Percentiles rank a stretch among this genome's conserved stretches.
phyloP scores from a whole-genome alignment of 768 basidiomycete species.

The Termitomyces sp. region DNA sequence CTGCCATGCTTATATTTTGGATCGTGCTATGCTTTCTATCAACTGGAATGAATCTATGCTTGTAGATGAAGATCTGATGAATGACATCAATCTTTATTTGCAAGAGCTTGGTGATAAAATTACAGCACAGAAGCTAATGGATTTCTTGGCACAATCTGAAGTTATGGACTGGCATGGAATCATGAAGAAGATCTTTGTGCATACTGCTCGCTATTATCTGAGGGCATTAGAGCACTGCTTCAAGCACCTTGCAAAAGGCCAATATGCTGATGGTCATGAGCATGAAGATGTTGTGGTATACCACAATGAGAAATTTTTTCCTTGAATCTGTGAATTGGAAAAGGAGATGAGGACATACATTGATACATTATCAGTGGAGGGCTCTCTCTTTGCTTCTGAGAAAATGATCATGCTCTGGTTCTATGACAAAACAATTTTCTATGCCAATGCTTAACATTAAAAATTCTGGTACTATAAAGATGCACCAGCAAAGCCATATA shows the following conservation, averaged over 20 bases:
- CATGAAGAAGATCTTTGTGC: not conserved
- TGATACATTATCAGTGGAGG: constrained; percentile 3
- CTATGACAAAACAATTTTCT: constrained; percentile 24
- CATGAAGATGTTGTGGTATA: constrained; percentile 31
- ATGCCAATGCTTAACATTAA: constrained; percentile 20
- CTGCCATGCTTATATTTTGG: constrained; percentile 13
- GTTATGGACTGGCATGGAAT: not conserved
- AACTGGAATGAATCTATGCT: constrained; percentile 26
- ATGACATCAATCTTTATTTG: constrained; percentile 23
- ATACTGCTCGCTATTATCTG: not conserved
- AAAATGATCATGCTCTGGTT: not conserved
- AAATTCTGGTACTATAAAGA: constrained; percentile 19
- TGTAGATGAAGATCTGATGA: constrained; percentile 26
- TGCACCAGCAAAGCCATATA: constrained; percentile 18
- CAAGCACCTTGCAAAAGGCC: too few species aligned
- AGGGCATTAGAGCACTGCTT: not conserved
- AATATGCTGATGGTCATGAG: too few species aligned
- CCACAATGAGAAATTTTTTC: constrained; percentile 20
- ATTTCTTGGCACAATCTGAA: constrained; percentile 15
- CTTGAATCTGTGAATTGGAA: constrained; percentile 11
- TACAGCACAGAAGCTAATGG: constrained; percentile 18
- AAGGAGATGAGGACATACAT: constrained; percentile 1
- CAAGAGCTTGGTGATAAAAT: constrained; percentile 24
- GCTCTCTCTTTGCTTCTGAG: not conserved
- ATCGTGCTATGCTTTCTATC: constrained; percentile 19